These are phyloP conservation scores for Thielaviopsis populi DNA, from an alignment of 2,329 filamentous ascomycete genomes.

Conservation along the genomic window DNA sequence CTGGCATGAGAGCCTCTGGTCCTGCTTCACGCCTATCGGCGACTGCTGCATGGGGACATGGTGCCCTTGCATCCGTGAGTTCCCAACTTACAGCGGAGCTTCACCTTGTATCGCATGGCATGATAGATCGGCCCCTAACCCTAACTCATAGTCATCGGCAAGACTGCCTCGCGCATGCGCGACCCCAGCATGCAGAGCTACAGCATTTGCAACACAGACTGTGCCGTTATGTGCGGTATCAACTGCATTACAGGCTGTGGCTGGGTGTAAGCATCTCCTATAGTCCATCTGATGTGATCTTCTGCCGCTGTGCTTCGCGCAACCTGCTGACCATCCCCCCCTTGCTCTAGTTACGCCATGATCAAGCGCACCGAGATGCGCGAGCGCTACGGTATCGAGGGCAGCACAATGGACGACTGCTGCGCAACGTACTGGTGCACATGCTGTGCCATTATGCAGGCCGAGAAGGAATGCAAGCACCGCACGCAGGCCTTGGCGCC, in stretches of 20 bases:
- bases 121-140: not conserved
- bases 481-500: conserved; percentile 21
- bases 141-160: conserved; percentile 27
- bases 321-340: not conserved
- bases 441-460: conserved; percentile 43
- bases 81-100: not conserved
- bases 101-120: not conserved
- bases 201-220: conserved; percentile 28
- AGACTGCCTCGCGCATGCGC: conserved; percentile 30
- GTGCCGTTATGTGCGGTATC: conserved; percentile 28
- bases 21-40: conserved; percentile 27
- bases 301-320: no score
- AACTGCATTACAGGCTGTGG: conserved; percentile 29
- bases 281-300: not conserved
- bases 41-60: conserved; percentile 28
- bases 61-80: conserved; percentile 32
- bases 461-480: conserved; percentile 37
- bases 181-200: conserved; percentile 30
- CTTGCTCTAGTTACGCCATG: conserved; percentile 30
- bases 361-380: conserved; percentile 40
- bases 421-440: conserved; percentile 39
- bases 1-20: conserved; percentile 28
- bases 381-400: conserved; percentile 37
- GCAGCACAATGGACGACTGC: conserved; percentile 34
- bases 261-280: conserved; percentile 26